Evolutionary conservation across 2,329 filamentous ascomycete species (phyloP).

Genomic region (Penicillium sp.): DNA sequence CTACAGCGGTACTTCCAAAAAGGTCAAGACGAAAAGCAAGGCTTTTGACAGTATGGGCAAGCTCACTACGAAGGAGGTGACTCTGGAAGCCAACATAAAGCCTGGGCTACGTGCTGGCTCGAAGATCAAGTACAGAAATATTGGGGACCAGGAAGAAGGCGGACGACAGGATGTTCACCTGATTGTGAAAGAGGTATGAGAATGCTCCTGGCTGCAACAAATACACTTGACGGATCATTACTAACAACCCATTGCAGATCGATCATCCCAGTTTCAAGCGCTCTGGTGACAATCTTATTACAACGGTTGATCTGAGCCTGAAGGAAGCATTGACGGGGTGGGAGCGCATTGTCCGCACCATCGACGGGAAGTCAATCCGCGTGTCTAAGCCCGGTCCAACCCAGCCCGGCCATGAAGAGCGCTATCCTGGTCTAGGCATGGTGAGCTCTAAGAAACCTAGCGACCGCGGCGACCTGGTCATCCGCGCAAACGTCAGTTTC

Average conservation of each 20-base stretch:
- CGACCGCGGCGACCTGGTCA: conserved; percentile 80
- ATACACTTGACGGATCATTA: not conserved
- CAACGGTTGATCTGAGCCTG: conserved; percentile 75
- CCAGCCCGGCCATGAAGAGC: conserved; percentile 75
- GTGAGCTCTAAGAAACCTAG: conserved; percentile 85
- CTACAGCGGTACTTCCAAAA: conserved; percentile 84
- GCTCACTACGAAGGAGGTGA: conserved; percentile 80
- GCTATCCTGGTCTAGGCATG: conserved; percentile 87
- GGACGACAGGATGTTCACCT: conserved; percentile 95
- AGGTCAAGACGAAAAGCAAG: conserved; percentile 98
- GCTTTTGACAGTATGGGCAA: conserved; percentile 82
- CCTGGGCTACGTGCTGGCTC: conserved; percentile 92
- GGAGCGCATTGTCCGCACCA: conserved; percentile 86
- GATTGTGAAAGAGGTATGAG: conserved; percentile 82
- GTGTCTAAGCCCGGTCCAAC: conserved; percentile 82
- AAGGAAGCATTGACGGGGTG: conserved; percentile 95
- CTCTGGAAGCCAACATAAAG: conserved; percentile 93
- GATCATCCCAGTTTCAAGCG: conserved; percentile 78
- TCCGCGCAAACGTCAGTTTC: conserved; percentile 91
- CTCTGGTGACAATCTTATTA: conserved; percentile 81
- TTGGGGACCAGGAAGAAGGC: conserved; percentile 97
- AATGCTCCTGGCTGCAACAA: not conserved
- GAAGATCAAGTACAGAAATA: conserved; percentile 96
- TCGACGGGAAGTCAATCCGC: conserved; percentile 81
- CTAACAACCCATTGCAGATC: conserved; percentile 65